Evolutionary conservation across 2,329 filamentous ascomycete species (phyloP), one percentile per base, ranked within the genome.

Genomic region (Neoarthrinium moseri): DNA sequence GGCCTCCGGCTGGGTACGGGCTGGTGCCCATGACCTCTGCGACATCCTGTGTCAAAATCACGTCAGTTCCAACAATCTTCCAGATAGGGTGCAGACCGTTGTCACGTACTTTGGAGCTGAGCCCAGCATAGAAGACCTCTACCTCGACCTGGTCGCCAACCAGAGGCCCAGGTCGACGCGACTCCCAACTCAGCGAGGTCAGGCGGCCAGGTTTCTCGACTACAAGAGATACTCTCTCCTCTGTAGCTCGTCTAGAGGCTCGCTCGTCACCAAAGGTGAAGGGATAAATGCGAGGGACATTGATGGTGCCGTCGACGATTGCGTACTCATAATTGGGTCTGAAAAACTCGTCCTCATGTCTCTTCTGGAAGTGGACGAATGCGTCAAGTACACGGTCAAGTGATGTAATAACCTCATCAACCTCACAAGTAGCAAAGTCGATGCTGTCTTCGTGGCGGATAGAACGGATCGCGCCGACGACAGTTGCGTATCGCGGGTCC

Each of bases 261-360:
- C n/a, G 17, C 39, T 59, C 57, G 5, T 60, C 47, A 2, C 45
- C 35, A 1, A 64, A 36, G 2, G 55, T 54, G 35, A 59, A 55
- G 1, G 58, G 57, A 15, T 61, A 56, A 30, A 58, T 60, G 1
- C 64, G 47, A 7, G 54, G 53, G 15, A 67, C 49, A 11, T 58
- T 52, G 2, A 65, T 47, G 10, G 51, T 47, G 2, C 58, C 56
- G 22, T 59, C 51, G 3, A 51, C 47, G 15, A 65, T 51, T 1
- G 56, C 60, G 22, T 62, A 68, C 35, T 68, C 65, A 15, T 54
- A 56, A 10, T 67, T 62, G 0, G 61, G 54, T 3, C 51, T 54
- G 5, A 63, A 44, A 3, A 36, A 45, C 12, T 56, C 56, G 24
- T 51, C 52, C 18, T 50, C 49, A 7, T 45, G 51, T 22, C 46